Evolutionary conservation across 768 basidiomycete genomes (phyloP).

Genomic region (Pleurotus citrinopileatus): DNA sequence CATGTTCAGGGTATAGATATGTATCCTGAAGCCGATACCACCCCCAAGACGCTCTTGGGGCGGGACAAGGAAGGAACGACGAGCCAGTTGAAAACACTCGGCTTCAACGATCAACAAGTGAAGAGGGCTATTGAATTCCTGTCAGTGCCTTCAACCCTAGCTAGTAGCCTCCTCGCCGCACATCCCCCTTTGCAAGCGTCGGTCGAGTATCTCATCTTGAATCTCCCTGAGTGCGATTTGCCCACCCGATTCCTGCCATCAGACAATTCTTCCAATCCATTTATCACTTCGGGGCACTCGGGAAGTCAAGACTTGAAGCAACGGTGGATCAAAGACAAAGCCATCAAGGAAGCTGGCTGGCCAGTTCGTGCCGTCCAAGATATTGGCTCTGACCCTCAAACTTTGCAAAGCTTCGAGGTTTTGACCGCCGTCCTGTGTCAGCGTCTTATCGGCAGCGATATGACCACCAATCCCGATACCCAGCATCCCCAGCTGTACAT

Average conservation of each 20-base stretch:
- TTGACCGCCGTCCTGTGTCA: constrained; percentile 56
- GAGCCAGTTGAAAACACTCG: constrained; percentile 57
- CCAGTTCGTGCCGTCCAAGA: constrained; percentile 68
- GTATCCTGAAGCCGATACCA: constrained; percentile 46
- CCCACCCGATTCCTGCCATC: constrained; percentile 68
- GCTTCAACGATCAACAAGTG: constrained; percentile 59
- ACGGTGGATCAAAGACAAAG: constrained; percentile 80
- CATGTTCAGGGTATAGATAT: constrained; percentile 43
- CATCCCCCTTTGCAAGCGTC: constrained; percentile 70
- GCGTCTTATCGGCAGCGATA: constrained; percentile 48
- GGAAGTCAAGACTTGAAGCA: constrained; percentile 62
- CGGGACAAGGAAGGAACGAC: constrained; percentile 42
- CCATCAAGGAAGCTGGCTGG: constrained; percentile 82
- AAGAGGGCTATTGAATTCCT: constrained; percentile 55
- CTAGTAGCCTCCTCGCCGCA: constrained; percentile 56
- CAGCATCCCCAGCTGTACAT: constrained; percentile 21
- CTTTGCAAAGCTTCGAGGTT: constrained; percentile 47
- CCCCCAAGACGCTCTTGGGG: constrained; percentile 32
- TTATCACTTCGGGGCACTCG: constrained; percentile 62
- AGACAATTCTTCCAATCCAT: constrained; percentile 65
- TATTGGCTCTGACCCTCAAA: constrained; percentile 34
- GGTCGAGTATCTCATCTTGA: constrained; percentile 81
- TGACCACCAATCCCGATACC: constrained; percentile 3
- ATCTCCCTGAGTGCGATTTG: constrained; percentile 85
- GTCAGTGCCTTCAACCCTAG: constrained; percentile 52